Evolutionary conservation across 208 protist species (phyloP), one percentile per base, ranked within the genome.

Genomic region (Phytomonas francai): DNA sequence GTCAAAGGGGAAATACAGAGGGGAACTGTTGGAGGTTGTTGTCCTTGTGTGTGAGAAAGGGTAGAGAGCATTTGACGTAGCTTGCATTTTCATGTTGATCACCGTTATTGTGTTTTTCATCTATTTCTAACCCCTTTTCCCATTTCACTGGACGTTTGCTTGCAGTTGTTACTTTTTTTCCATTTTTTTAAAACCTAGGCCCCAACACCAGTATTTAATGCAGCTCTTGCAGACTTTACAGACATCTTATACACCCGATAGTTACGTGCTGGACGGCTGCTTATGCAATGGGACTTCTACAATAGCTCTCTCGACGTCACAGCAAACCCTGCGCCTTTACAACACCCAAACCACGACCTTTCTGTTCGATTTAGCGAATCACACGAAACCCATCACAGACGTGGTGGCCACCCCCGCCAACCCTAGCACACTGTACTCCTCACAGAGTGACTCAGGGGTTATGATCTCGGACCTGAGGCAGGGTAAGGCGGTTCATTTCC

Each of bases 401-500:
- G 67, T 94, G 14, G 77, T 81, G 45, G 29, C 79, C 4, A 78
- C 78, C 0, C 59, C 79, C 1, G 72, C 85, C 0, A 70, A 82
- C 59, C 85, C 84, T 22, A 71, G 61, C 60, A 22, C 87, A 11
- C 75, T 91, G 25, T 91, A 83, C 73, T 89, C 82, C 16, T 75
- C 78, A 49, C 89, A 94, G 78, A 76, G 79, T 59, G 89, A 94
- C 74, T 80, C 79, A 12, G 89, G 89, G 6, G 89, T 94, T 34
- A 89, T 92, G 86, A 67, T 94, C 45, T 76, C 72, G 16, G 89
- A 94, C 63, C 56, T 85, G 49, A 77, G 89, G 2, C 74, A 87
- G 60, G 67, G 31, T 2, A 56, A 70, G 32, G 73, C 86, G 0
- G 80, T 73, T 1, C 79, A 84, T 63, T 94, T 92, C 60, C 57